Conservation (phyloP, 208 protist species). For the Trypanosoma mega region DNA sequence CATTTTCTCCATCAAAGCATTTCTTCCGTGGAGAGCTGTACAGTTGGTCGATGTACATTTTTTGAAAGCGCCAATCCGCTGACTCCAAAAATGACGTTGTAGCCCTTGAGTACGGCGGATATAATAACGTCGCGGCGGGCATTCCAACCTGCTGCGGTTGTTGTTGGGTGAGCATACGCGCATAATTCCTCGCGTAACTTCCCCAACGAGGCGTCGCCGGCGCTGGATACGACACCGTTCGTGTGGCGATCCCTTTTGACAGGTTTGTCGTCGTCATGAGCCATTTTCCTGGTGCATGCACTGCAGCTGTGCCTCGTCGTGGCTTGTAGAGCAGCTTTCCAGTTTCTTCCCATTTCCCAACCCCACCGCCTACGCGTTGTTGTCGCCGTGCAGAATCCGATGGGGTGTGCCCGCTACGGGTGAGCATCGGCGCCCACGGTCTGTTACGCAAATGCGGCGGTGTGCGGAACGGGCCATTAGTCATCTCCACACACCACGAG, state of each 20-base stretch:
- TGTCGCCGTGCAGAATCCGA: too few relatives aligned
- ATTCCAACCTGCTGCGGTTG: constrained; percentile 7
- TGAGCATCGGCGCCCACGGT: constrained; percentile 14
- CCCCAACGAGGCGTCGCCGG: neutral
- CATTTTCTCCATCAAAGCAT: neutral
- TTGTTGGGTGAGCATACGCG: constrained; percentile 12
- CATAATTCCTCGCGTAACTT: constrained; percentile 19
- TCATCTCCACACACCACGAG: constrained; percentile 26
- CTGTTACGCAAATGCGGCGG: constrained; percentile 22
- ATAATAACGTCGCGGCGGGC: neutral
- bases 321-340: too few relatives aligned
- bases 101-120: constrained; percentile 37
- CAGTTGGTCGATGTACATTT: constrained; percentile 60
- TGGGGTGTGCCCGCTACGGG: too few relatives aligned
- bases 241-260: too few relatives aligned
- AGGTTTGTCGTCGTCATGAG: too few relatives aligned
- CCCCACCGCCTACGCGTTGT: too few relatives aligned
- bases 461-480: neutral
- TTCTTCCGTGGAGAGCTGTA: constrained; percentile 18
- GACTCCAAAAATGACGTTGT: constrained; percentile 60
- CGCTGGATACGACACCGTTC: too few relatives aligned
- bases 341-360: too few relatives aligned
- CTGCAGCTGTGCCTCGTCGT: too few relatives aligned
- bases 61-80: constrained; percentile 75
- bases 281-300: too few relatives aligned